These are phyloP conservation scores for Penicillium arizonense DNA, from an alignment of 495 filamentous ascomycete genomes.

Conservation along the genomic window DNA sequence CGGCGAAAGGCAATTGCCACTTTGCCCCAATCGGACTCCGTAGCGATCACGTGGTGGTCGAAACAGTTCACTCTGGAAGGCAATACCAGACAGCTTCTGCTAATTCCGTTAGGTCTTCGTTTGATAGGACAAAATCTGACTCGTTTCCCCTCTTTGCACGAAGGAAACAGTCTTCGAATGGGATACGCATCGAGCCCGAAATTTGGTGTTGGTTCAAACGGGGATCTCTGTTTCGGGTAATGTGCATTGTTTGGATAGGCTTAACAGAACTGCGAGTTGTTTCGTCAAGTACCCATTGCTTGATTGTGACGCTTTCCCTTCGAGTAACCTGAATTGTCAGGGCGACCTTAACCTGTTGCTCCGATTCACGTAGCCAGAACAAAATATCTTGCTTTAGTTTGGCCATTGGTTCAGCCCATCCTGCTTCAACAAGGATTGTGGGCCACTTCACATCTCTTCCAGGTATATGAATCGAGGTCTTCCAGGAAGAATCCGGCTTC, in stretches of 20 bases:
- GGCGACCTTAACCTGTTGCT: neutral
- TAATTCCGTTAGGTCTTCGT: neutral
- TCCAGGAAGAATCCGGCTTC: neutral
- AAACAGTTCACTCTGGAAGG: too few relatives aligned
- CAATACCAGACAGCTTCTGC: neutral
- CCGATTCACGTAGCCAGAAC: neutral
- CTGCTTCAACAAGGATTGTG: neutral
- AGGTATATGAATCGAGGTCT: neutral
- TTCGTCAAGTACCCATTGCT: neutral
- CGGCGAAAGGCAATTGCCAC: slow-evolving; percentile 41
- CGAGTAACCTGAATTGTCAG: neutral
- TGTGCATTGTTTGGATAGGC: neutral
- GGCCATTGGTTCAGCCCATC: neutral
- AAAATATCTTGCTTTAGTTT: neutral
- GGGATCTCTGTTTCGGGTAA: neutral
- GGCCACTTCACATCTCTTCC: neutral
- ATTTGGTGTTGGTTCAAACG: neutral
- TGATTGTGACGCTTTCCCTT: neutral
- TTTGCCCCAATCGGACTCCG: slow-evolving; percentile 18
- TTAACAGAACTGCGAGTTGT: neutral
- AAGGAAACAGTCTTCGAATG: neutral
- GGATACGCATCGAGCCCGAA: neutral
- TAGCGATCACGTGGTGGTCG: slow-evolving; percentile 20
- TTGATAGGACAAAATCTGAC: neutral
- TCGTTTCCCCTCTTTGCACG: neutral